These are phyloP conservation scores for Fusarium subglutinans DNA, from an alignment of 2,329 filamentous ascomycete species.

Conservation along the genomic window DNA sequence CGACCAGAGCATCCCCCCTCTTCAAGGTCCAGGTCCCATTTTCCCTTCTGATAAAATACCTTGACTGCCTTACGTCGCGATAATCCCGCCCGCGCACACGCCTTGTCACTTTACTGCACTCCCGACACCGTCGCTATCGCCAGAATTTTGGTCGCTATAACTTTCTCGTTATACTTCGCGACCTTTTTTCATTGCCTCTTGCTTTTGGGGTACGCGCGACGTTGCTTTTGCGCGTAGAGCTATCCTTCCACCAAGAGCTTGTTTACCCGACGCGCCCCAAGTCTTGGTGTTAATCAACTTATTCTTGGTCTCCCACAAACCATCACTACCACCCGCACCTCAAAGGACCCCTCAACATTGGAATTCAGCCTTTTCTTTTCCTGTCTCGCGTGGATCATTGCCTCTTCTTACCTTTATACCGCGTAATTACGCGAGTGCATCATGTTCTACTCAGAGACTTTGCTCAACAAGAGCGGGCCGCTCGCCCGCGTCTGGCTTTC, in stretches of 20 bases:
- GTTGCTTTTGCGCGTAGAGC: conserved; percentile 44
- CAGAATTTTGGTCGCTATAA: conserved; percentile 40
- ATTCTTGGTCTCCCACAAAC: conserved; percentile 33
- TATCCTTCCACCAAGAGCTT: conserved; percentile 45
- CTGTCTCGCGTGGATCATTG: conserved; percentile 3
- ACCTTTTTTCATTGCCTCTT: conserved; percentile 41
- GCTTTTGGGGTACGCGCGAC: conserved; percentile 45
- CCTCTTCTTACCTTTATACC: conserved; percentile 41
- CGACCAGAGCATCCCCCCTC: conserved; percentile 41
- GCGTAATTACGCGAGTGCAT: conserved; percentile 48
- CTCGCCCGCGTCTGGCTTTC: conserved; percentile 98
- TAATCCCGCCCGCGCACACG: conserved; percentile 36
- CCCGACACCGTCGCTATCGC: conserved; percentile 37
- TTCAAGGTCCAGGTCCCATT: conserved; percentile 44
- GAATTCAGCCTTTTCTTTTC: not conserved
- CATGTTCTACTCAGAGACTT: conserved; percentile 98
- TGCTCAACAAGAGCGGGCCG: conserved; percentile 96
- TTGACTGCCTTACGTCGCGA: conserved; percentile 36
- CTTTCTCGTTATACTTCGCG: conserved; percentile 30
- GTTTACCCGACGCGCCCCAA: conserved; percentile 49
- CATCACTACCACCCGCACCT: conserved; percentile 16
- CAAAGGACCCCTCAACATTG: conserved; percentile 13
- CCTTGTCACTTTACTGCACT: conserved; percentile 34
- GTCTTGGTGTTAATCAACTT: conserved; percentile 45
- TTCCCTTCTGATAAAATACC: conserved; percentile 41